Evolutionary conservation across 2,329 filamentous ascomycete species (phyloP).

Genomic region (Westerdykella ornata): DNA sequence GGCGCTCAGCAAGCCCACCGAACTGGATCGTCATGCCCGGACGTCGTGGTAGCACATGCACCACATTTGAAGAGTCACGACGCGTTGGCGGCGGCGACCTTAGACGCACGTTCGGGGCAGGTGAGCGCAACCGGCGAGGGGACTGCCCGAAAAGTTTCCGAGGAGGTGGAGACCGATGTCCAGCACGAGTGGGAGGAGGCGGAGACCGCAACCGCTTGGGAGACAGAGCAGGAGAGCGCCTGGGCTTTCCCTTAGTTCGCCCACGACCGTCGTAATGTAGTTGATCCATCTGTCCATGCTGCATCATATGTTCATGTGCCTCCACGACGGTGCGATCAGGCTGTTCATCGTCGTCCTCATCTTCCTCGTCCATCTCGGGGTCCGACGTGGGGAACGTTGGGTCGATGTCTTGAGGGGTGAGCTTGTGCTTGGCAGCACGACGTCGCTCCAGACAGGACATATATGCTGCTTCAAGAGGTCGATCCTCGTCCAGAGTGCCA

Average conservation of each 20-base stretch:
- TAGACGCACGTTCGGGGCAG: conserved; percentile 34
- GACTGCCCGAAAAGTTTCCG: conserved; percentile 62
- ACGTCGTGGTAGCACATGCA: conserved; percentile 31
- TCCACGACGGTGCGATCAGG: conserved; percentile 35
- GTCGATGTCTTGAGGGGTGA: conserved; percentile 83
- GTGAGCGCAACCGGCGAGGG: conserved; percentile 54
- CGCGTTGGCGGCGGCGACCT: conserved; percentile 63
- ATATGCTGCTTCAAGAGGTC: conserved; percentile 89
- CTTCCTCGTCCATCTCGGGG: conserved; percentile 73
- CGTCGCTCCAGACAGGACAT: conserved; percentile 75
- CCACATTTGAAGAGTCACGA: conserved; percentile 36
- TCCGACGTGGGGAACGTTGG: conserved; percentile 95
- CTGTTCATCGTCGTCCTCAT: conserved; percentile 55
- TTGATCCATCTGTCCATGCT: conserved; percentile 66
- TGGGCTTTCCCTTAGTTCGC: conserved; percentile 24
- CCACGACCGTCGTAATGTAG: conserved; percentile 48
- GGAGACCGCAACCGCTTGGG: conserved; percentile 57
- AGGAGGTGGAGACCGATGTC: conserved; percentile 39
- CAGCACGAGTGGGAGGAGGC: conserved; percentile 35
- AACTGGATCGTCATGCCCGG: conserved; percentile 40
- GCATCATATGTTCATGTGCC: conserved; percentile 62
- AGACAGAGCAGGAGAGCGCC: conserved; percentile 48
- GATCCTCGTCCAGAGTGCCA: conserved; percentile 91
- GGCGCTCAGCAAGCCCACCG: conserved; percentile 54
- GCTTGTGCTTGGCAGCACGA: conserved; percentile 70